Percentiles rank a stretch among this genome's conserved stretches.
phyloP scores from a whole-genome alignment of 768 basidiomycete species.

The Royoungia palumana region DNA sequence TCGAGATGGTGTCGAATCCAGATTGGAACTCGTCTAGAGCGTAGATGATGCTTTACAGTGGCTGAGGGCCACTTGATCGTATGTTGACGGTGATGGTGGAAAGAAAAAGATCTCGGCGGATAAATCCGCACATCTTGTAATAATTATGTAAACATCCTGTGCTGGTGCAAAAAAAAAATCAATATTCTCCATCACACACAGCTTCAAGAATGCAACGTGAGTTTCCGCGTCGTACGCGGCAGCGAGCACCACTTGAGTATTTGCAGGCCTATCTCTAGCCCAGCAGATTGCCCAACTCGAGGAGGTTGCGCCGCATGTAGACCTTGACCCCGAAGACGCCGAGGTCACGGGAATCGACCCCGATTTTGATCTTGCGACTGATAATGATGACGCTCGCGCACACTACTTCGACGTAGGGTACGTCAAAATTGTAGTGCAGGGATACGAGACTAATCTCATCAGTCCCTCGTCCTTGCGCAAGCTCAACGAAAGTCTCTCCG shows the following conservation, averaged over 20 bases:
- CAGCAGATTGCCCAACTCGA: slow-evolving; percentile 83
- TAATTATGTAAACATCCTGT: slow-evolving; percentile 32
- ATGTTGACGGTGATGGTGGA: slow-evolving; percentile 34
- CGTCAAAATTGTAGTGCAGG: slow-evolving; percentile 19
- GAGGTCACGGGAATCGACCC: slow-evolving; percentile 43
- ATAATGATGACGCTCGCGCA: slow-evolving; percentile 47
- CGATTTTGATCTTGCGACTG: slow-evolving; percentile 30
- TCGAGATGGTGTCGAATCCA: slow-evolving; percentile 34
- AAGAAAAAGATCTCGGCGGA: slow-evolving; percentile 15
- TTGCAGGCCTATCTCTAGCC: slow-evolving; percentile 54
- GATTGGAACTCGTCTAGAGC: slow-evolving; percentile 29
- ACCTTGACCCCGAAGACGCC: slow-evolving; percentile 73
- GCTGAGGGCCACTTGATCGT: slow-evolving; percentile 28
- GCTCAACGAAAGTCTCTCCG: slow-evolving; percentile 58
- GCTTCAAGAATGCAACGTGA: slow-evolving; percentile 25
- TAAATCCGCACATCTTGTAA: slow-evolving; percentile 24
- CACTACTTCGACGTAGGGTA: slow-evolving; percentile 89
- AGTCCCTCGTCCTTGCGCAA: slow-evolving; percentile 73
- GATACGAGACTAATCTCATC: slow-evolving; percentile 5
- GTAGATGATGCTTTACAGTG: slow-evolving; percentile 17
- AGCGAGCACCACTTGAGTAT: slow-evolving; percentile 2
- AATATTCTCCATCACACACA: not conserved
- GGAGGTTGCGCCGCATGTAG: slow-evolving; percentile 59
- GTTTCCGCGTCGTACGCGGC: slow-evolving; percentile 5
- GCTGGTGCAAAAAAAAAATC: not conserved